Evolutionary conservation across 2,329 filamentous ascomycete genomes (phyloP).

Genomic region (Ophiostoma australiae): DNA sequence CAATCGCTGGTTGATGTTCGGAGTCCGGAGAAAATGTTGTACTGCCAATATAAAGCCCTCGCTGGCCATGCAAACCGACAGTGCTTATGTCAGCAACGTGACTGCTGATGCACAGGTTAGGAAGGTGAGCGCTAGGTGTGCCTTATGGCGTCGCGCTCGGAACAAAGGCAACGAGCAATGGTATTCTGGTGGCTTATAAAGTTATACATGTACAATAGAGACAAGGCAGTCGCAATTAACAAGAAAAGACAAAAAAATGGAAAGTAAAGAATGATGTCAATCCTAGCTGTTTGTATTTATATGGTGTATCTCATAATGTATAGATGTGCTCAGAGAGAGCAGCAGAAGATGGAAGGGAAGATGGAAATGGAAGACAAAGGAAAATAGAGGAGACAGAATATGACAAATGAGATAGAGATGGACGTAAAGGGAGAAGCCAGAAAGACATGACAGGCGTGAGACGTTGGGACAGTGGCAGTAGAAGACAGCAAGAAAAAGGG

Average conservation of each 20-base stretch:
- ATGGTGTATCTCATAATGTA: conserved; percentile 11
- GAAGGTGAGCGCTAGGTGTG: not conserved
- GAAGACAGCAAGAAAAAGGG: not conserved
- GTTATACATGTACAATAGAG: too few species aligned
- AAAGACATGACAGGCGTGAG: not conserved
- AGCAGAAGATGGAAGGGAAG: not conserved
- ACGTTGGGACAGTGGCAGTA: not conserved
- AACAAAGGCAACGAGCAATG: not conserved
- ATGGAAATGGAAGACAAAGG: not conserved
- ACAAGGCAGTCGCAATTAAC: not conserved
- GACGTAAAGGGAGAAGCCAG: not conserved
- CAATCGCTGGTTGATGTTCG: not conserved
- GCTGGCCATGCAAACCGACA: not conserved
- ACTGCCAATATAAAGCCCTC: not conserved
- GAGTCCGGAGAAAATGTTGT: not conserved
- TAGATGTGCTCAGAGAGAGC: not conserved
- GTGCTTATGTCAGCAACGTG: not conserved
- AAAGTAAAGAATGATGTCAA: not conserved
- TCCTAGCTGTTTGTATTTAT: conserved; percentile 4
- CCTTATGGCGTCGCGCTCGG: not conserved
- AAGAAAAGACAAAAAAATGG: not conserved
- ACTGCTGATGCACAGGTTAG: not conserved
- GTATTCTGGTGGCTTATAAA: not conserved
- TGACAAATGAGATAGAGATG: not conserved
- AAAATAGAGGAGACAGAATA: not conserved